Base-by-base conservation (phyloP, 78 protist species). In the Pelomyxa schiedti region DNA sequence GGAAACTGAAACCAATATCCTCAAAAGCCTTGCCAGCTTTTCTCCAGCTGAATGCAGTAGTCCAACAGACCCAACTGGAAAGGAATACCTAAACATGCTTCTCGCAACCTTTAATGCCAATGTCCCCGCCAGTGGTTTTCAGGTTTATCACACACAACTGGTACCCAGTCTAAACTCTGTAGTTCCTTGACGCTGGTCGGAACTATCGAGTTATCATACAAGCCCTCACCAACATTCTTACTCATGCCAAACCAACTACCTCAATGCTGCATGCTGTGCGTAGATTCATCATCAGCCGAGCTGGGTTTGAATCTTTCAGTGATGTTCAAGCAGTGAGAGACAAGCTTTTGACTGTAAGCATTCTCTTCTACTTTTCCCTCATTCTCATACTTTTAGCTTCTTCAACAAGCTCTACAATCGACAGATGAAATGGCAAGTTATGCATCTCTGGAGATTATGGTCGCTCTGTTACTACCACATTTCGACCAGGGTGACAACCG, bases 261-360 rank as follows among this genome's bases (percentile, higher is more conserved):
- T 16, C 16, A 1, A 74, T 80, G 4, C 52, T 80, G 8, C 84
- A 80, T 40, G 75, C 68, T 72, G 30, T 80, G 3, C 40, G 84
- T 39, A 39, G 84, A 36, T 72, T 80, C 1, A 79, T 80, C n/a
- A 79, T 79, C 22, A 69, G 75, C 26, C 72, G 84, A 36, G 84
- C 75, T 29, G 84, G 74, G 28, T 80, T 80, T n/a, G 84, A 80
- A 58, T n/a, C 75, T 7, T 80, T 80, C 30, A 80, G 58, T 16
- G 58, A 47, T 16, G 16, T 16, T 16, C 32, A 16, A 16, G 58
- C 16, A 16, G 32, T 47, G 58, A 16, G 58, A 16, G 58, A 47
- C 32, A 16, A 16, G 32, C 32, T 47, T 16, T 24, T 47, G 58
- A n/a, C n/a, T n/a, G n/a, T n/a, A n/a, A n/a, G n/a, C n/a, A n/a